A percentile compares a stretch with the other conserved stretches of the same genome.
phyloP scores from a whole-genome alignment of 257 asterid genomes.

The Solanum chiquidenum region DNA sequence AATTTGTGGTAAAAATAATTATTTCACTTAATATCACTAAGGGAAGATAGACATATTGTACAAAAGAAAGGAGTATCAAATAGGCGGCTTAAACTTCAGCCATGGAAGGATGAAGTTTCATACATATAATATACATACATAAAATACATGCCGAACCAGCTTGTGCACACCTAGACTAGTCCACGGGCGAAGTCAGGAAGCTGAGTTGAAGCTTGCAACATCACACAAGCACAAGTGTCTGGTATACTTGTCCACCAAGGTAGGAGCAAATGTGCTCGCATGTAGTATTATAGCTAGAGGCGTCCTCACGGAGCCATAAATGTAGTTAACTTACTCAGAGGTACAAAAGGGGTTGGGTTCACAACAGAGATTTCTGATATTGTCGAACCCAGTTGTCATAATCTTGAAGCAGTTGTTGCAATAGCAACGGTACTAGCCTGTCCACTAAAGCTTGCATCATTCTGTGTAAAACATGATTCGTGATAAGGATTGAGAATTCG shows the following conservation, averaged over 20 bases:
- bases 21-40: neutral
- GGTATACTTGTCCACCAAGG: neutral
- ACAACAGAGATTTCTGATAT: neutral
- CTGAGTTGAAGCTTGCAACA: neutral
- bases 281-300: neutral
- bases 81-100: neutral
- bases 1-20: neutral
- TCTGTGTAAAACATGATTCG: slow-evolving; percentile 20
- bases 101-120: neutral
- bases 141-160: neutral
- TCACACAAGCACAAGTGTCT: neutral
- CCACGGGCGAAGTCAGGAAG: neutral
- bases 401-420: slow-evolving; percentile 55
- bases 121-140: neutral
- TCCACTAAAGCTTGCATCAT: slow-evolving; percentile 80
- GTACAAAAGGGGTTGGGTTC: neutral
- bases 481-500: neutral
- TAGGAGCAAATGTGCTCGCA: neutral
- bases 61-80: neutral
- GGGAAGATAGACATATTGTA: neutral
- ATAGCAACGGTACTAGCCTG: slow-evolving; percentile 59
- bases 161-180: neutral
- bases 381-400: slow-evolving; percentile 52
- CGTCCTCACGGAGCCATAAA: neutral
- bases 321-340: neutral